A percentile compares a stretch with the other conserved stretches of the same genome.
Conservation (phyloP, 2,329 filamentous ascomycete genomes). For the Monosporascus sp. region DNA sequence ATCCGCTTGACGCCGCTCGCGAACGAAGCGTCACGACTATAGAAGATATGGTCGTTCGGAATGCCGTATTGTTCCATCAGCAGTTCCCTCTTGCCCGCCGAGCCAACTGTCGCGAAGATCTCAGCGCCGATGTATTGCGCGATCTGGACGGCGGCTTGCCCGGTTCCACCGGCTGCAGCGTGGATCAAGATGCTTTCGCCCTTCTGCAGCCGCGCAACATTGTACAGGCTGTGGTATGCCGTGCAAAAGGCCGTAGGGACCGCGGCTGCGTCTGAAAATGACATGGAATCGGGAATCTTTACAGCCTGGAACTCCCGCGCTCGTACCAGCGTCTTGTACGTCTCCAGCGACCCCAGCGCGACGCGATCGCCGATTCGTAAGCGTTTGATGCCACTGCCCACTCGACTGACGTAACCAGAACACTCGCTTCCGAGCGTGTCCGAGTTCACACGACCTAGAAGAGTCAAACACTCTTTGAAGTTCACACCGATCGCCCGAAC, state of each 20-base stretch:
- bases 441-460: slow-evolving; percentile 8
- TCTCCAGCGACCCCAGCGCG: slow-evolving; percentile 2
- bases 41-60: slow-evolving; percentile 10
- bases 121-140: slow-evolving; percentile 7
- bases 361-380: slow-evolving; percentile 11
- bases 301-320: neutral
- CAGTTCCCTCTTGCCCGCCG: slow-evolving; percentile 7
- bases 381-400: slow-evolving; percentile 2
- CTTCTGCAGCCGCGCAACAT: neutral
- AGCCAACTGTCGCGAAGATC: slow-evolving; percentile 10
- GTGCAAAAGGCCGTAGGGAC: slow-evolving; percentile 5
- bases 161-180: slow-evolving; percentile 10
- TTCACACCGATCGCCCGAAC: slow-evolving; percentile 4
- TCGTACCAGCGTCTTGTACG: neutral
- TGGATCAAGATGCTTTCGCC: slow-evolving; percentile 14
- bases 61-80: slow-evolving; percentile 7
- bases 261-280: slow-evolving; percentile 6
- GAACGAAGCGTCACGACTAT: slow-evolving; percentile 11
- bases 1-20: neutral
- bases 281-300: slow-evolving; percentile 7
- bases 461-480: slow-evolving; percentile 6
- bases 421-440: slow-evolving; percentile 8
- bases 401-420: slow-evolving; percentile 8
- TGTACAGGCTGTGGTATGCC: slow-evolving; percentile 3
- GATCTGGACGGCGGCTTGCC: slow-evolving; percentile 9